Conservation (phyloP, 1,284 basidiomycete genomes). For the Heterobasidion irregulare region DNA sequence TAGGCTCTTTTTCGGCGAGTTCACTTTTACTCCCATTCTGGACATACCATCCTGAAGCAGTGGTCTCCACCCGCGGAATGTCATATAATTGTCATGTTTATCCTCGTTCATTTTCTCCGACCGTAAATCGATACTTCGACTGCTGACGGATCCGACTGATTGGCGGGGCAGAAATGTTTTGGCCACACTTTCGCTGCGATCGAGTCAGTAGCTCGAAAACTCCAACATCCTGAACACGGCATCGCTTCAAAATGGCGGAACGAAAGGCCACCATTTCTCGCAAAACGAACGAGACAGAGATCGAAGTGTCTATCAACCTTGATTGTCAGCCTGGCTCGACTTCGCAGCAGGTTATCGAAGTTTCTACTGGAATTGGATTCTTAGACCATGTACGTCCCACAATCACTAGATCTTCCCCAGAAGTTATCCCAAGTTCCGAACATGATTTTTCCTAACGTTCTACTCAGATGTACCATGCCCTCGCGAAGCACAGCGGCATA, state of each 20-base stretch:
- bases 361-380: constrained; percentile 96
- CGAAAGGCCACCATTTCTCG: constrained; percentile 73
- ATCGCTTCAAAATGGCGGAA: constrained; percentile 30
- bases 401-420: neutral
- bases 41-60: too few relatives aligned
- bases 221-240: neutral
- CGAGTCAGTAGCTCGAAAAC: neutral
- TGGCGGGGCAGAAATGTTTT: too few relatives aligned
- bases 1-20: neutral
- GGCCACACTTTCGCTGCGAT: neutral
- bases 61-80: too few relatives aligned
- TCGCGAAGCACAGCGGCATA: constrained; percentile 92
- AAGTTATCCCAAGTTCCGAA: neutral
- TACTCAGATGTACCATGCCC: constrained; percentile 85
- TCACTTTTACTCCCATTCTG: too few relatives aligned
- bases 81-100: too few relatives aligned
- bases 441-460: neutral
- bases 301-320: constrained; percentile 76
- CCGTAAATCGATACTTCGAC: too few relatives aligned
- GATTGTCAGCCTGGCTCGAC: constrained; percentile 68
- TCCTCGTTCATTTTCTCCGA: too few relatives aligned
- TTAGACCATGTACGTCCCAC: constrained; percentile 80
- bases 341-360: constrained; percentile 69
- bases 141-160: too few relatives aligned
- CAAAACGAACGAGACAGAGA: constrained; percentile 91